Evolutionary conservation across 2,329 filamentous ascomycete genomes (phyloP), one percentile per base, ranked within the genome.

Genomic region (Aspergillus quadricinctus): DNA sequence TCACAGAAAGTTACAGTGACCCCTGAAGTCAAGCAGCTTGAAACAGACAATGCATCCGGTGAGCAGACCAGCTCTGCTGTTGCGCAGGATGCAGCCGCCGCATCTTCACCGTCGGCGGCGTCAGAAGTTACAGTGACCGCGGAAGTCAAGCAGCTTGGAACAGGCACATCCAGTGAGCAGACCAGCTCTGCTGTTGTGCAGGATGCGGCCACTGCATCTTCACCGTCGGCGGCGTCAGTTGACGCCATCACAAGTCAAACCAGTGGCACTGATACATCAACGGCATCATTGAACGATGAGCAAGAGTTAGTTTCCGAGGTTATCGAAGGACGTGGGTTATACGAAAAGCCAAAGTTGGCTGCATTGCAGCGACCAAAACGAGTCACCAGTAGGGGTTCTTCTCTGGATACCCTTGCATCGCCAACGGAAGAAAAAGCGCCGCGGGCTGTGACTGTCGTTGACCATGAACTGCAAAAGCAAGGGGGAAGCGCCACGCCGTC

Each of bases 281-380:
- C 62, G 19, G 61, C 64, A 40, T 65, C 66, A 31, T 37, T 65
- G 19, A 61, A 54, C 23, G 66, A 67, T 58, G 52, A 50, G 43
- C 49, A 59, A 14, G 54, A 63, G 53, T 54, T 64, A 4, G 59
- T 65, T 9, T 27, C 59, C 8, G 68, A 73, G 54, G 52, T 69
- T 3, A 68, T 74, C 41, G 71, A 73, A 57, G 71, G 67, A 9
- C 67, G 63, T 48, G 70, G 69, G 23, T 65, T 64, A 54, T 60
- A 60, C 37, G 70, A 72, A 50, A 67, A 67, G 54, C 68, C 68
- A 6, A 68, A 57, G 52, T 50, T 66, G 53, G 60, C 62, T 50
- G 59, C 63, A 19, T 60, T 66, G 43, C 66, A 71, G 52, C 65
- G 69, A 55, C 71, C 71, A 17, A 68, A 62, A 54, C 66, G 67